Percentiles rank a stretch among this genome's conserved stretches.
Conservation (phyloP, 257 asterid genomes). For the Salvia miltiorrhiza region DNA sequence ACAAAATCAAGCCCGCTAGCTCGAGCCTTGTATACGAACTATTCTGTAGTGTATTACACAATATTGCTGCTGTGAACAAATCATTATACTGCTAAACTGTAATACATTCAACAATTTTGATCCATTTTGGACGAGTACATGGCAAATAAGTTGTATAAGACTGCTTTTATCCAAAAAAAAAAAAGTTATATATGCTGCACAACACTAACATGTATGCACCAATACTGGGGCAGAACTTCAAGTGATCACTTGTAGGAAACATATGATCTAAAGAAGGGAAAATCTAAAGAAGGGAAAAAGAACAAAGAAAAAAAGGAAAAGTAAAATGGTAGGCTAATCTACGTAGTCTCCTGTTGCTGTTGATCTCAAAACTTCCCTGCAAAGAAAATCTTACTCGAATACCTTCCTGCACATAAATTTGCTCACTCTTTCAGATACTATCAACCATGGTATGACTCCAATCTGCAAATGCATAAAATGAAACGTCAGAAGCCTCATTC, state of each 20-base stretch:
- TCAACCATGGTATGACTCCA: constrained; percentile 89
- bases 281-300: not conserved
- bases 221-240: not conserved
- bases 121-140: not conserved
- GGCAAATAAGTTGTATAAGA: not conserved
- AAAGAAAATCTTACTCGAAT: constrained; percentile 22
- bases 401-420: constrained; percentile 64
- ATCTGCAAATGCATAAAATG: constrained; percentile 49
- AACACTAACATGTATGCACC: constrained; percentile 21
- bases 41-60: not conserved
- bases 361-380: not conserved
- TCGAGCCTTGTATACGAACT: not conserved
- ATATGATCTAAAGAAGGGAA: not conserved
- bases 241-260: not conserved
- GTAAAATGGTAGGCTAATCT: not conserved
- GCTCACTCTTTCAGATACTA: constrained; percentile 75
- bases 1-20: not conserved
- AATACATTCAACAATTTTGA: not conserved
- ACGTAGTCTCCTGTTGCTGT: not conserved
- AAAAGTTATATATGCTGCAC: too few species aligned
- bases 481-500: constrained; percentile 7
- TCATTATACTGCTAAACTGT: not conserved
- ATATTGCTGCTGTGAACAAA: not conserved
- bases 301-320: not conserved
- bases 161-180: too few species aligned